Evolutionary conservation across 2,329 filamentous ascomycete genomes (phyloP).

Genomic region (Exserohilum rostratum): DNA sequence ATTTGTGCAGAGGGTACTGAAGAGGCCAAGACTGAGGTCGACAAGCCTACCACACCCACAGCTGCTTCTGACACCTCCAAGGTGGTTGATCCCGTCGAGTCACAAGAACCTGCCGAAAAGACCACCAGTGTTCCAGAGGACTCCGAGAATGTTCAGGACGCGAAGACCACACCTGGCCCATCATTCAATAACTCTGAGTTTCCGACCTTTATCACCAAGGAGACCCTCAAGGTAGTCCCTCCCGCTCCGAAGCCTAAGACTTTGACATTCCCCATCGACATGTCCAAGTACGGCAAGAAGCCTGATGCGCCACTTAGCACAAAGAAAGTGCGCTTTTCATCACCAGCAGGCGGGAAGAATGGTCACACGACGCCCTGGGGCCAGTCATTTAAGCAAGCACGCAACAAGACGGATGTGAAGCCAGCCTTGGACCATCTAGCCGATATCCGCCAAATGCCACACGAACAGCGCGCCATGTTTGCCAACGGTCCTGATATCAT

Average conservation of each 20-base stretch:
- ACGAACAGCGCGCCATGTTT: conserved; percentile 26
- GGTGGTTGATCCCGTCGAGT: not conserved
- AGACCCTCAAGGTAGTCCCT: conserved; percentile 25
- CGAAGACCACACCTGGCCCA: conserved; percentile 2
- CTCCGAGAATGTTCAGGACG: not conserved
- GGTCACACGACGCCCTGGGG: not conserved
- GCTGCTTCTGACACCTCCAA: not conserved
- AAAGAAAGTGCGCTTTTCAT: not conserved
- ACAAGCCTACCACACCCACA: not conserved
- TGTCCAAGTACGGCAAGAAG: conserved; percentile 30
- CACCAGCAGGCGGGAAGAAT: not conserved
- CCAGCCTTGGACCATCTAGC: conserved; percentile 15
- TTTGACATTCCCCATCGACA: conserved; percentile 30
- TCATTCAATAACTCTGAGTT: not conserved
- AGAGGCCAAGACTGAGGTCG: not conserved
- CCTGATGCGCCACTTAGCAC: not conserved
- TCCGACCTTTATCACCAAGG: conserved; percentile 21
- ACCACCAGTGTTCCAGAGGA: not conserved
- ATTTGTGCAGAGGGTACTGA: not conserved
- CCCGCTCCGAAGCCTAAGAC: conserved; percentile 27
- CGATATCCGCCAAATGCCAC: conserved; percentile 32
- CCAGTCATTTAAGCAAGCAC: not conserved
- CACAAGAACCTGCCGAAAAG: not conserved
- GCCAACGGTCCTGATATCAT: conserved; percentile 27
- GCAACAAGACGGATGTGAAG: conserved; percentile 8